Evolutionary conservation across 192 early-diverging fungal species (phyloP), one percentile per base, ranked within the genome.

Genomic region (Anaeromyces robustus): DNA sequence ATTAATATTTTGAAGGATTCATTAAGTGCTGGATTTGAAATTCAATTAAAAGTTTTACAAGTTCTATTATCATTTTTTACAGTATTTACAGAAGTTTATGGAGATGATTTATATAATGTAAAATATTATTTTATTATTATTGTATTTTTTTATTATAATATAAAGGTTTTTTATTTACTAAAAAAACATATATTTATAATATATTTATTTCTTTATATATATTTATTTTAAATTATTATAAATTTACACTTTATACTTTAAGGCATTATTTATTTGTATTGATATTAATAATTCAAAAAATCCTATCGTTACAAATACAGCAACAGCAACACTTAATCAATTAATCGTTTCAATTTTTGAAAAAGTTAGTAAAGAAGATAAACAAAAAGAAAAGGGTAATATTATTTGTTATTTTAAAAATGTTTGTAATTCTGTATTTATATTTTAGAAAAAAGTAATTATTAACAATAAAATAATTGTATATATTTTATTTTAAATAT

Each of bases 261-360:
- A 68, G 52, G 52, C 52, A 68, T n/a, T 68, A 68, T 18, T 4
- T 11, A 68, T 68, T n/a, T 68, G 52, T n/a, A 68, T 68, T 68
- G 26, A 4, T 22, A 68, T 68, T 11, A 68, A 68, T 68, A 68
- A 68, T n/a, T 68, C 52, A n/a, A 68, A 68, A 68, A 68, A 68
- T n/a, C 89, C 91, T 0, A 87, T 94, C 17, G 94, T 97, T 12
- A 92, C 91, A 84, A 94, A 94, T 80, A 97, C 95, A 22, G 95
- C 95, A 22, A 89, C 93, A 5, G 95, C 95, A 3, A 96, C 95
- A 2, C 83, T 96, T 29, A 87, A 94, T 14, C 95, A 97, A 80
- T 82, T 97, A 80, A 92, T 97, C 17, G 90, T 95, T 16, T 89
- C 91, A 79, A 88, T 93, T 28, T 97, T 96, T 87, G 95, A 97